Conservation (phyloP, 768 basidiomycete species). For the Trametopsis cervina region DNA sequence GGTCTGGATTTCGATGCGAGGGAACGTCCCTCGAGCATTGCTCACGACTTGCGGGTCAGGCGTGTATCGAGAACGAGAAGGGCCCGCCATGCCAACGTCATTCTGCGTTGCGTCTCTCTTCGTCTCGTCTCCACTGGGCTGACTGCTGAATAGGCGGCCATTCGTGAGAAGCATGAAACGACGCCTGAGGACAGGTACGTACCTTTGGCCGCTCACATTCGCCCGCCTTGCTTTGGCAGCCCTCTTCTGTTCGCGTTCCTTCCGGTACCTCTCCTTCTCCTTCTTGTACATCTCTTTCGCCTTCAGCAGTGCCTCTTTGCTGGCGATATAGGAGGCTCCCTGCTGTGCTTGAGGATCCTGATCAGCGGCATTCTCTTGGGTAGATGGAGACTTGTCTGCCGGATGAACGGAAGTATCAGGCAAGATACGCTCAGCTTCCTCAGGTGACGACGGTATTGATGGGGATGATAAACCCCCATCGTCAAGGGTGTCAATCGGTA, state of each 20-base stretch:
- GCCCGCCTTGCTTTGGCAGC: constrained; percentile 12
- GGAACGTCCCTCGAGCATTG: constrained; percentile 52
- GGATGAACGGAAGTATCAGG: background rate
- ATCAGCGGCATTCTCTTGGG: background rate
- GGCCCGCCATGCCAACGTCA: background rate
- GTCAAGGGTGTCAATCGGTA: constrained; percentile 1
- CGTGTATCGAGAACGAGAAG: background rate
- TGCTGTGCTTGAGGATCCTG: background rate
- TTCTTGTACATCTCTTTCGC: constrained; percentile 63
- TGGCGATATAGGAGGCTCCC: background rate
- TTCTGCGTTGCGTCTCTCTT: background rate
- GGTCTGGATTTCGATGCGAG: constrained; percentile 57
- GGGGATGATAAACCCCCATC: background rate
- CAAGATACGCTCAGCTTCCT: background rate
- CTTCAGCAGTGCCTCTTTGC: constrained; percentile 39
- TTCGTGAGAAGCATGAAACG: background rate
- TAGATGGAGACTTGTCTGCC: background rate
- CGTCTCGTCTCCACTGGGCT: background rate
- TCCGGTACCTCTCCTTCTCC: constrained; percentile 64
- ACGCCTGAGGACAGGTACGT: background rate
- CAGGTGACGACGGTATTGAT: constrained; percentile 11
- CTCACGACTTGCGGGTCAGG: constrained; percentile 44
- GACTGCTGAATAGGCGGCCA: constrained; percentile 3
- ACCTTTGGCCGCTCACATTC: constrained; percentile 17
- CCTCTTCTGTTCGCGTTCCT: constrained; percentile 42